Base-by-base conservation (phyloP, 2,329 filamentous ascomycete species). In the Pseudonectria foliicola region DNA sequence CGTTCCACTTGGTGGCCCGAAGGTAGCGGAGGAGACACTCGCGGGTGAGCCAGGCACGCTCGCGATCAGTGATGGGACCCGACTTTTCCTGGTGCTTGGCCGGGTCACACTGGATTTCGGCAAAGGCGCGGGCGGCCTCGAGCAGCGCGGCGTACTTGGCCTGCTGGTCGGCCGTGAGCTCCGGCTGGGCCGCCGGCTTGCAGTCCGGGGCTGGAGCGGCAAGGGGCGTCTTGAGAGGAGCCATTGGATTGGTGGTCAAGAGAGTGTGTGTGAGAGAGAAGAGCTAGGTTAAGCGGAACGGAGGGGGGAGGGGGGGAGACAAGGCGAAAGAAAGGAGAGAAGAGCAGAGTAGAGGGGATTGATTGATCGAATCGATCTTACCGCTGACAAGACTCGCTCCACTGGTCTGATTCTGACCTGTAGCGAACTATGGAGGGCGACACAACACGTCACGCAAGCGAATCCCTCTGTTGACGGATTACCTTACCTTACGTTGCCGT, bases 1-100 rank as follows among this genome's bases (percentile, higher is more conserved):
- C 72, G 47, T 80, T 72, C 88, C 92, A 98, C 63, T 94, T 95
- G 25, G 87, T 89, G 13, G 92, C 92, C 40, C 90, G 83, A 21
- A 98, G 79, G 59, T 95, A 98, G 49, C 92, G 84, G 27, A 95
- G 72, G 12, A 98, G 73, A 57, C 90, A 96, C 59, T 98, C 92
- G 46, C 80, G 78, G 10, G 89, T 95, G 48, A 98, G 73, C 80
- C 87, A 98, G 66, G 92, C 78, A 54, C 78, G 82, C 64, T 98
- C 92, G 33, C 70, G 66, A 39, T 94, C 87, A 33, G 77, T 80
- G 39, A 96, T 64, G 2, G 85, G 78, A 3, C 76, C 75, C 7
- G 59, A 71, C 42, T 71, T 70, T 42, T 61, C 81, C 35, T n/a
- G 12, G 29, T 31, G 29, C 48, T 75, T 73, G 6, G 66, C 54